Evolutionary conservation across 2,329 filamentous ascomycete genomes (phyloP).

Genomic region (Rhexocercosporidium sp.): DNA sequence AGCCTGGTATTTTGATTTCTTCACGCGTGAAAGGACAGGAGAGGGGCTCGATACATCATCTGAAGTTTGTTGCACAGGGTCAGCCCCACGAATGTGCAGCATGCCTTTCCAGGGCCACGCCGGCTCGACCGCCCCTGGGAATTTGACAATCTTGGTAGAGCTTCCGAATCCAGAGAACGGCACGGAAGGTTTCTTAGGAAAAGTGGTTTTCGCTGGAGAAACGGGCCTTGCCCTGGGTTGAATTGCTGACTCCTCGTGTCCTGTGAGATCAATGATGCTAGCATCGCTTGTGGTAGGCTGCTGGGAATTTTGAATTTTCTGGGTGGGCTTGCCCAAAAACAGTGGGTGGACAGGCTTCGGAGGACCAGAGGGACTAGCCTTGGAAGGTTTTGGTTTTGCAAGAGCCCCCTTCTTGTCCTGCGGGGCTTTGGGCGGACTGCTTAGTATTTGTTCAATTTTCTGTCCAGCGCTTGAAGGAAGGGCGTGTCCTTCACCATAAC

Average conservation of each 20-base stretch:
- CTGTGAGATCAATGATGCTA: conserved; percentile 18
- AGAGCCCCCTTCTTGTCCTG: background rate
- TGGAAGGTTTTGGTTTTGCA: conserved; percentile 33
- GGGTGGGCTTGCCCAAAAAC: conserved; percentile 62
- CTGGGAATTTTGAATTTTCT: conserved; percentile 28
- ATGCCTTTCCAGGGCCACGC: conserved; percentile 74
- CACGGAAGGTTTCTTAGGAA: conserved; percentile 43
- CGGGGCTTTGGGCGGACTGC: background rate
- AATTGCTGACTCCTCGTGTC: background rate
- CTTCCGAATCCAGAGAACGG: conserved; percentile 33
- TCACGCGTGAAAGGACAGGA: conserved; percentile 13
- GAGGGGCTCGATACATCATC: background rate
- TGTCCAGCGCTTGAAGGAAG: conserved; percentile 57
- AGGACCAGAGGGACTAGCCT: conserved; percentile 31
- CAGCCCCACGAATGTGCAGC: conserved; percentile 63
- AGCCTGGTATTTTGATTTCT: conserved; percentile 40
- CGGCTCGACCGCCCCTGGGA: conserved; percentile 69
- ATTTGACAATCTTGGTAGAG: conserved; percentile 50
- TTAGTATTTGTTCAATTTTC: conserved; percentile 68
- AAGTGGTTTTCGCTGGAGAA: conserved; percentile 18
- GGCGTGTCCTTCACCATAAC: conserved; percentile 59
- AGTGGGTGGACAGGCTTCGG: conserved; percentile 69
- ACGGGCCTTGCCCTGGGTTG: background rate
- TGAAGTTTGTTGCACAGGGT: background rate
- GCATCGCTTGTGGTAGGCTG: background rate